Evolutionary conservation across 2,329 filamentous ascomycete genomes (phyloP).

Genomic region (Stachybotrys echinatus): DNA sequence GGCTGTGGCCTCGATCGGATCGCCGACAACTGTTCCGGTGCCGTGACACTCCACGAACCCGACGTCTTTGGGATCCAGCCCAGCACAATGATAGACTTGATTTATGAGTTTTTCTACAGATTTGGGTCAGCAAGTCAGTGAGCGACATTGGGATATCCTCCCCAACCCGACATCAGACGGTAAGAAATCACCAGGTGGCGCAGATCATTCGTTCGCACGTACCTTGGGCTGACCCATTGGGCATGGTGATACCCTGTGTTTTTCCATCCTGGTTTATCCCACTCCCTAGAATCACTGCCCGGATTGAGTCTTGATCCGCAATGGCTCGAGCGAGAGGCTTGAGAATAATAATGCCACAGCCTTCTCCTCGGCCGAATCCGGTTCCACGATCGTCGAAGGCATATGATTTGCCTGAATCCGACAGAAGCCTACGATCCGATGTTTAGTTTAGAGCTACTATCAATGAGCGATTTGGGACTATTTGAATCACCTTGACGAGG

Average conservation of each 20-base stretch:
- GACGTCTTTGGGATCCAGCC: neutral
- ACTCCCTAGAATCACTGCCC: conserved; percentile 22
- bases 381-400: conserved; percentile 23
- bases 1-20: neutral
- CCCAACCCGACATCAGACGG: too few species aligned
- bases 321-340: conserved; percentile 47
- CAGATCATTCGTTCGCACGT: too few species aligned
- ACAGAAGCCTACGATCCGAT: conserved; percentile 13
- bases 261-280: neutral
- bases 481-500: neutral
- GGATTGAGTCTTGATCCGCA: conserved; percentile 41
- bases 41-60: neutral
- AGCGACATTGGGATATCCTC: neutral
- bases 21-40: neutral
- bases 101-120: neutral
- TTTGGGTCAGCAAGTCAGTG: neutral
- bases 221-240: conserved; percentile 1
- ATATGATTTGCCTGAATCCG: conserved; percentile 12
- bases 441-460: neutral
- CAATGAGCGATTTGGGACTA: too few species aligned
- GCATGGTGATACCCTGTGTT: neutral
- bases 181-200: too few species aligned
- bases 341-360: conserved; percentile 42
- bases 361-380: conserved; percentile 55
- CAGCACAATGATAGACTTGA: neutral